Evolutionary conservation across 371 early-diverging fungal genomes (phyloP), one percentile per base, ranked within the genome.

Genomic region (Coemansia sp.): DNA sequence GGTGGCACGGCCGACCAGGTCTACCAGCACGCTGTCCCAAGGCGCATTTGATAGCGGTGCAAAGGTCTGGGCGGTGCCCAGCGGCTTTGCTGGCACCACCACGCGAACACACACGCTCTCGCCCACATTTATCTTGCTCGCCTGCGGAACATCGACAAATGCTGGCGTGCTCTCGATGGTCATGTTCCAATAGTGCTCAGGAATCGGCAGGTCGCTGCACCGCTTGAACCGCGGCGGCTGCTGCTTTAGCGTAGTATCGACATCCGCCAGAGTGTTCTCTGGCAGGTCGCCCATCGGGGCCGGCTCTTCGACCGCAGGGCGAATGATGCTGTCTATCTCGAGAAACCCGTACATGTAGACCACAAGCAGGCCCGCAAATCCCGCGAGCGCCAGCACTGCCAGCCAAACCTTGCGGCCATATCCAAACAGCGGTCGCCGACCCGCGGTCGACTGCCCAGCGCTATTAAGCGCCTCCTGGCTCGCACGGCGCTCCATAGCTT

Each of bases 1-100:
- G 11, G 68, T 57, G 14, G 26, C 16, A 4, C 45, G 35, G 14
- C 71, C 63, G 9, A 64, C 63, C 55, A 63, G 9, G 35, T 64
- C 66, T 26, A 76, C 40, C 49, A 76, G 38, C 30, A 71, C 40
- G 58, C 68, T 71, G 40, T 76, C 76, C 76, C 76, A 76, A 2
- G 64, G 65, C 31, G 61, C 42, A 4, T 54, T 64, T 1, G 66
- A 58, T 10, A 61, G 55, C 12, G 76, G 76, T 5, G 45, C 54
- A 34, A 60, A 63, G 5, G 35, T n/a, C 26, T 26, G 26, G 26
- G 26, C 26, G 26, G 26, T 26, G 26, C 26, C 26, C 26, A 26
- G 26, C 26, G 26, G 9, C 30, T 14, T 35, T 10, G 61, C 60
- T 8, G 76, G 76, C 3, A 76, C 65, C 16, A 76, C 68, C 3